Percentiles rank a stretch among this genome's conserved stretches.
Evolutionary conservation across 2,329 filamentous ascomycete genomes (phyloP).

Genomic region (Hortaea werneckii): DNA sequence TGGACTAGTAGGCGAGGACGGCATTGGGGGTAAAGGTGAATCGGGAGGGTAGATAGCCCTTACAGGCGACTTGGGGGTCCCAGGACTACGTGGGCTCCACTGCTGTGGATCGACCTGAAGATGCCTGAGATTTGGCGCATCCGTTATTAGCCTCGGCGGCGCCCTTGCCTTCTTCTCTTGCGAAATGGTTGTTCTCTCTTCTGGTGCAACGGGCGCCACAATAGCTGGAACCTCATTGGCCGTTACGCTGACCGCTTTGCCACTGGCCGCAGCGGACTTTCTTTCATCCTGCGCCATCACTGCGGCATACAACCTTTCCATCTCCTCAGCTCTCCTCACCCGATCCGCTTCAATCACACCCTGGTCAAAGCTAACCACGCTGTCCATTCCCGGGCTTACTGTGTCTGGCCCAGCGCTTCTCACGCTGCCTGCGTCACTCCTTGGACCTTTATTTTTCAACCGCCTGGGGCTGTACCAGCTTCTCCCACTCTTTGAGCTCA

Average conservation of each 20-base stretch:
- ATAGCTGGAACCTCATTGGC: neutral
- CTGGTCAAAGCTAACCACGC: constrained; percentile 65
- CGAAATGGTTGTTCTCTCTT: constrained; percentile 2
- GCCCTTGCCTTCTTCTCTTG: constrained; percentile 1
- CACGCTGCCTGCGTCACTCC: constrained; percentile 18
- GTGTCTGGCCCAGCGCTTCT: constrained; percentile 21
- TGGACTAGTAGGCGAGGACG: constrained; percentile 16
- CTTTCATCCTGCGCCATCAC: constrained; percentile 76
- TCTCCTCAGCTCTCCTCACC: constrained; percentile 65
- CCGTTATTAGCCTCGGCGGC: constrained; percentile 19
- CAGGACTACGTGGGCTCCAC: constrained; percentile 26
- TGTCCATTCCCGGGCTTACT: constrained; percentile 37
- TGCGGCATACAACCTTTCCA: constrained; percentile 83
- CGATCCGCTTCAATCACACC: constrained; percentile 64
- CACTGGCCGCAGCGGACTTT: neutral
- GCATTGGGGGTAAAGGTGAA: constrained; percentile 10
- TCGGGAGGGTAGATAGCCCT: constrained; percentile 39
- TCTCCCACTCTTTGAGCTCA: constrained; percentile 6
- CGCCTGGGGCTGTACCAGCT: constrained; percentile 21
- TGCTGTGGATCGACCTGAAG: constrained; percentile 12
- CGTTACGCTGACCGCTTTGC: neutral
- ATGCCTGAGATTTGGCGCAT: constrained; percentile 17
- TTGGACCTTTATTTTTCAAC: constrained; percentile 12
- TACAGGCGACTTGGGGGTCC: constrained; percentile 30
- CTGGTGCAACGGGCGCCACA: constrained; percentile 2